Conservation (phyloP, 768 basidiomycete genomes). For the Tylopilus sp. region DNA sequence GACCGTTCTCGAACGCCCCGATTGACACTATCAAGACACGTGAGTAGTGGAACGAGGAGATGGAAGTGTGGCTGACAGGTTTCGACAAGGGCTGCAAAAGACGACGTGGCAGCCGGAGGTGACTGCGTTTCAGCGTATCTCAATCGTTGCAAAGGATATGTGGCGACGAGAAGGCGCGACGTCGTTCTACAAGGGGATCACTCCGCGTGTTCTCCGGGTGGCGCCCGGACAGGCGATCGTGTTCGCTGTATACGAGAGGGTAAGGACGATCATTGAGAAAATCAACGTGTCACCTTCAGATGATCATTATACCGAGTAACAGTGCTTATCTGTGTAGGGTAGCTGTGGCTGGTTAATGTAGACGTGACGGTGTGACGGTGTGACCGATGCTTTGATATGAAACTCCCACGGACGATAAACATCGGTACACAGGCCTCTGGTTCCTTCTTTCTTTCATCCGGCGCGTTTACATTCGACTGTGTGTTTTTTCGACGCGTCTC, state of each 20-base stretch:
- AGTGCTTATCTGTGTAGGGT: not conserved
- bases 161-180: conserved; percentile 83
- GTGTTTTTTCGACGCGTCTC: conserved; percentile 27
- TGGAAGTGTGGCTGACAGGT: not conserved
- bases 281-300: conserved; percentile 52
- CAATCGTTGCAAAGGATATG: conserved; percentile 85
- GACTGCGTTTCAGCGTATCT: conserved; percentile 75
- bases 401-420: conserved; percentile 35
- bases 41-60: conserved; percentile 32
- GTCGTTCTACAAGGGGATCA: conserved; percentile 99
- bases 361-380: conserved; percentile 22
- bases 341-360: too few species aligned
- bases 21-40: conserved; percentile 95
- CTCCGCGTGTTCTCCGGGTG: conserved; percentile 91
- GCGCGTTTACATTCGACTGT: conserved; percentile 26
- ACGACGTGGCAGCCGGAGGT: conserved; percentile 69
- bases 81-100: conserved; percentile 72
- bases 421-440: conserved; percentile 31
- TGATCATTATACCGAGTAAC: conserved; percentile 70
- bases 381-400: conserved; percentile 32
- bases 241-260: conserved; percentile 94
- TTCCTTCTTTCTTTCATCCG: conserved; percentile 26
- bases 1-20: conserved; percentile 97
- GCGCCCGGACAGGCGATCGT: conserved; percentile 97
- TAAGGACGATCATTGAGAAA: conserved; percentile 70